A percentile compares a stretch with the other conserved stretches of the same genome.
These are phyloP conservation scores for Arctium minus DNA, from an alignment of 129 eudicot species.

Conservation along the genomic window DNA sequence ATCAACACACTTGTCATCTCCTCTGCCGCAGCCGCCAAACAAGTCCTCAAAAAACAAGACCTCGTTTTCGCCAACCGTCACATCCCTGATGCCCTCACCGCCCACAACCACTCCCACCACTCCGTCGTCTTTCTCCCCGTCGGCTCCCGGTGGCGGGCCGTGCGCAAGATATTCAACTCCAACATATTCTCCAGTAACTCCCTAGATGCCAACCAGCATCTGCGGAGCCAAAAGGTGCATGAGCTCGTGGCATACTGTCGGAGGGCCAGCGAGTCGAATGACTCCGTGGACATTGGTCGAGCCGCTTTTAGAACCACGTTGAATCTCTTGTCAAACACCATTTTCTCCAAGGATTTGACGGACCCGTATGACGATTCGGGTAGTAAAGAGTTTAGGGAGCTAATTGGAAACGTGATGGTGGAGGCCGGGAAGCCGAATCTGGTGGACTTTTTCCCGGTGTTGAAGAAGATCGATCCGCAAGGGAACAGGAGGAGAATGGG, in stretches of 20 bases:
- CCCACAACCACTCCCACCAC: conserved; percentile 33
- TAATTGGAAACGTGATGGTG: conserved; percentile 16
- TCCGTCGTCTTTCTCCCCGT: conserved; percentile 26
- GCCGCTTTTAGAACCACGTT: conserved; percentile 23
- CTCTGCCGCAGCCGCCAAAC: conserved; percentile 41
- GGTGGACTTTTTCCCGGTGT: conserved; percentile 19
- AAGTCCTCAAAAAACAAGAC: conserved; percentile 53
- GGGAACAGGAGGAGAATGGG: conserved; percentile 16
- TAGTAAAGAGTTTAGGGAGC: conserved; percentile 23
- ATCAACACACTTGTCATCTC: conserved; percentile 46
- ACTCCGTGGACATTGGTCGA: conserved; percentile 9
- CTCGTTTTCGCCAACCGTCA: conserved; percentile 38
- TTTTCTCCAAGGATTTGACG: conserved; percentile 26
- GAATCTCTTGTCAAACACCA: conserved; percentile 19
- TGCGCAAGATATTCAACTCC: conserved; percentile 27
- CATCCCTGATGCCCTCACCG: conserved; percentile 41
- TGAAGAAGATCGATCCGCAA: conserved; percentile 11
- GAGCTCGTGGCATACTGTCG: conserved; percentile 35
- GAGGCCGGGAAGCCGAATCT: conserved; percentile 25
- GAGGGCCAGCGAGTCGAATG: conserved; percentile 23
- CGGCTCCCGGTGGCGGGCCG: conserved; percentile 13
- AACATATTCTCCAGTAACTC: conserved; percentile 38
- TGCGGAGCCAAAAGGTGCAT: conserved; percentile 37
- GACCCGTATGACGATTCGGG: conserved; percentile 4
- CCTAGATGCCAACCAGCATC: conserved; percentile 43